These are phyloP conservation scores for Backusella liffmaniae DNA, from an alignment of 192 early-diverging fungal genomes.

Conservation along the genomic window DNA sequence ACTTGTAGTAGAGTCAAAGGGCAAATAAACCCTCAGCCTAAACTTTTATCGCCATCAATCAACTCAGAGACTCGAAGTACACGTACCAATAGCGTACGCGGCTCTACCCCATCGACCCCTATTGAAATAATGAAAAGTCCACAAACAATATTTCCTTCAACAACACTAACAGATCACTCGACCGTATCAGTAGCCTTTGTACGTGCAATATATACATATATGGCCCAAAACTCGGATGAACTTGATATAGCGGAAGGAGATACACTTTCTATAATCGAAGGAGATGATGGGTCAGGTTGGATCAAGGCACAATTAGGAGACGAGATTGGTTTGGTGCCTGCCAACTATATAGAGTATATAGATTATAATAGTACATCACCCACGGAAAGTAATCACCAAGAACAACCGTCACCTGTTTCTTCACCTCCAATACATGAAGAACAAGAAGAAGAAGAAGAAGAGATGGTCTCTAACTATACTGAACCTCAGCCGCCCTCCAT, in stretches of 20 bases:
- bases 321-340: constrained; percentile 44
- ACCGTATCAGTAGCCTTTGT: constrained; percentile 18
- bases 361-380: background rate
- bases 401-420: no score
- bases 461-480: background rate
- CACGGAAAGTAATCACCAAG: background rate
- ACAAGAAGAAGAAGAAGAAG: background rate
- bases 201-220: constrained; percentile 63
- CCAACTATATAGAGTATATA: constrained; percentile 41
- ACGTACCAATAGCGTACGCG: background rate
- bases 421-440: background rate
- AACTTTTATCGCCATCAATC: background rate
- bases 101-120: constrained; percentile 24
- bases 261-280: constrained; percentile 50
- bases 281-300: constrained; percentile 62
- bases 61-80: background rate
- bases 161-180: background rate
- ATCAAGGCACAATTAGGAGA: constrained; percentile 42
- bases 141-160: background rate
- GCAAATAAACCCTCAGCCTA: constrained; percentile 40
- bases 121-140: background rate
- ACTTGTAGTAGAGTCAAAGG: constrained; percentile 60
- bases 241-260: constrained; percentile 58
- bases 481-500: background rate
- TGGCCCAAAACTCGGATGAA: constrained; percentile 50